phyloP scores from a whole-genome alignment of 2,329 filamentous ascomycete genomes.

The Fusarium nanum region DNA sequence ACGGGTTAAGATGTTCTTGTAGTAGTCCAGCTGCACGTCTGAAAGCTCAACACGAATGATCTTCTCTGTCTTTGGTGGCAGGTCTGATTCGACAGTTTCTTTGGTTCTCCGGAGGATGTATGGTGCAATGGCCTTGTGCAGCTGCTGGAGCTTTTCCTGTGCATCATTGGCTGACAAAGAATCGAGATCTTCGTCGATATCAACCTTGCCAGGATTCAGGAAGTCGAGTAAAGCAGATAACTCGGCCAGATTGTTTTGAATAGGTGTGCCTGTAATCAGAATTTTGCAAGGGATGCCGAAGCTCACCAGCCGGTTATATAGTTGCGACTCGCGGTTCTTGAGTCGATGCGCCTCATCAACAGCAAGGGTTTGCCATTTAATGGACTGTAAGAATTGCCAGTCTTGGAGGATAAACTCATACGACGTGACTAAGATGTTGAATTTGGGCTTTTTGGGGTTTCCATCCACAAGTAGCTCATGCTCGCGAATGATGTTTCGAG shows the following conservation, averaged over 20 bases:
- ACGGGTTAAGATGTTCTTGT: slow-evolving; percentile 97
- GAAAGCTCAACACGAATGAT: slow-evolving; percentile 98
- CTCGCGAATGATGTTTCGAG: slow-evolving; percentile 88
- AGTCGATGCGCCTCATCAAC: slow-evolving; percentile 97
- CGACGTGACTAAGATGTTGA: slow-evolving; percentile 96
- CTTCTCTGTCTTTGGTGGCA: slow-evolving; percentile 97
- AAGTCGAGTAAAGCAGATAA: slow-evolving; percentile 94
- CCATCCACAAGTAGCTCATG: slow-evolving; percentile 89
- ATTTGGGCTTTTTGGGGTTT: slow-evolving; percentile 89
- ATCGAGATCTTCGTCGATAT: slow-evolving; percentile 93
- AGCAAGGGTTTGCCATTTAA: slow-evolving; percentile 98
- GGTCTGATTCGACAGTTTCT: slow-evolving; percentile 94
- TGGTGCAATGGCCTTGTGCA: slow-evolving; percentile 88
- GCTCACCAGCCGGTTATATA: slow-evolving; percentile 85
- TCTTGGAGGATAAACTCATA: slow-evolving; percentile 97
- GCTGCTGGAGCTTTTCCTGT: slow-evolving; percentile 84
- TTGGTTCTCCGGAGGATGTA: slow-evolving; percentile 97
- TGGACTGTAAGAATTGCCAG: slow-evolving; percentile 82
- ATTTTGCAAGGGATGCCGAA: slow-evolving; percentile 91
- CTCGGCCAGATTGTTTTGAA: slow-evolving; percentile 96
- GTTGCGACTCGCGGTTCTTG: slow-evolving; percentile 94
- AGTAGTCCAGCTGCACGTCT: slow-evolving; percentile 96
- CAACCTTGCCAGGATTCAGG: slow-evolving; percentile 91
- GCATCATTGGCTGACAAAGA: slow-evolving; percentile 80
- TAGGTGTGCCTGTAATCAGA: slow-evolving; percentile 95